These are phyloP conservation scores for Saccharomyces hybrid DNA, from an alignment of 1,139 yeast species.

Conservation along the genomic window DNA sequence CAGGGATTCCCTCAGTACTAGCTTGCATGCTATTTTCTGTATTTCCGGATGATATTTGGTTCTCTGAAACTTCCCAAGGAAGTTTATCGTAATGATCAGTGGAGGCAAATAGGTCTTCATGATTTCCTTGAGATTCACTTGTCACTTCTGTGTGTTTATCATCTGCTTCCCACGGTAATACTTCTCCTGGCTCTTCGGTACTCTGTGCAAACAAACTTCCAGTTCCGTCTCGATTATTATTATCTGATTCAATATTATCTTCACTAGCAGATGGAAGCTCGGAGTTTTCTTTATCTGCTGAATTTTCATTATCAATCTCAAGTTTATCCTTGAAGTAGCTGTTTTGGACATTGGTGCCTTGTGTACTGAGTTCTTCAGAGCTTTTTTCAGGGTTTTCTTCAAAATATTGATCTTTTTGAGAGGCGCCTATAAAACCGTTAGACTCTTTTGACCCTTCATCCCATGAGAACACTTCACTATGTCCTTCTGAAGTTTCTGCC, in stretches of 20 bases:
- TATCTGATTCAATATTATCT: not conserved
- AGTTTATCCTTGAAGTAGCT: not conserved
- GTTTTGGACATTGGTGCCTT: not conserved
- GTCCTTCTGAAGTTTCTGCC: not conserved
- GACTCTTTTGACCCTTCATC: slow-evolving; percentile 5
- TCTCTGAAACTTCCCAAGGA: slow-evolving; percentile 3
- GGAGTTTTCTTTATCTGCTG: not conserved
- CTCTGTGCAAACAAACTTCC: not conserved
- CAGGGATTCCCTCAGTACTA: not conserved
- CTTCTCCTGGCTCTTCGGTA: not conserved
- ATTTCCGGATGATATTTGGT: not conserved
- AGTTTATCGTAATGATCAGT: not conserved
- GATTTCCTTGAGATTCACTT: not conserved
- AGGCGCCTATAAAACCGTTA: slow-evolving; percentile 2
- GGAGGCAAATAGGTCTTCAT: slow-evolving; percentile 6
- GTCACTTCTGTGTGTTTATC: not conserved
- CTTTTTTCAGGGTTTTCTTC: not conserved
- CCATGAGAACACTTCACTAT: slow-evolving; percentile 7
- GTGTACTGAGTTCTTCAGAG: not conserved
- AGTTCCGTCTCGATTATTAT: not conserved
- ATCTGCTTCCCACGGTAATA: slow-evolving; percentile 6
- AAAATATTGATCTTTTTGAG: not conserved
- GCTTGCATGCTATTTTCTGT: not conserved
- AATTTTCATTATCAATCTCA: not conserved
- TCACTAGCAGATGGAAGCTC: not conserved